Evolutionary conservation across 129 eudicot genomes (phyloP).

Genomic region (Centrapalus pauciflorus): DNA sequence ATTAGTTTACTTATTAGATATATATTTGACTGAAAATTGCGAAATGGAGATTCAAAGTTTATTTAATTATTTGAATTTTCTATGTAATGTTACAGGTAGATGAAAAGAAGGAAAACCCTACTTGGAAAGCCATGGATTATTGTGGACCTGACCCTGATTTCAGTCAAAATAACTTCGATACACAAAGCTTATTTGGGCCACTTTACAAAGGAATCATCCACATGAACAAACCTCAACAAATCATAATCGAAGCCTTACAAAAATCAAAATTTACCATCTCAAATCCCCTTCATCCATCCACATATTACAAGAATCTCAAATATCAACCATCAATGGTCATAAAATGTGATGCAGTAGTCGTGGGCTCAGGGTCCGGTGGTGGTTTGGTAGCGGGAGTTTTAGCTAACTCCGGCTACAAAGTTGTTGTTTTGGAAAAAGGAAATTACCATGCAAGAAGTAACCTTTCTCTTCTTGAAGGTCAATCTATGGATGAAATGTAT

Average conservation of each 20-base stretch:
- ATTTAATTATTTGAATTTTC: not conserved
- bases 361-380: slow-evolving; percentile 81
- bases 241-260: slow-evolving; percentile 26
- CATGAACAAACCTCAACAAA: slow-evolving; percentile 28
- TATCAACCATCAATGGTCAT: slow-evolving; percentile 32
- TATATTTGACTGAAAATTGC: too few relatives aligned
- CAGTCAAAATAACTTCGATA: not conserved
- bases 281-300: slow-evolving; percentile 6
- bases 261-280: slow-evolving; percentile 38
- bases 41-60: too few relatives aligned
- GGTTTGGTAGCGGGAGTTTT: slow-evolving; percentile 71
- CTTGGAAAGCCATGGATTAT: slow-evolving; percentile 75
- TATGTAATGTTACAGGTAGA: slow-evolving; percentile 40
- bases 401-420: slow-evolving; percentile 67
- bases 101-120: slow-evolving; percentile 52
- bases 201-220: slow-evolving; percentile 46
- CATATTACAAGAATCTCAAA: not conserved
- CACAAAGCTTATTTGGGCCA: slow-evolving; percentile 38
- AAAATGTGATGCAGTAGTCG: slow-evolving; percentile 67
- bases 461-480: slow-evolving; percentile 68
- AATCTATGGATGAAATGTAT: slow-evolving; percentile 67
- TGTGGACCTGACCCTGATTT: slow-evolving; percentile 62
- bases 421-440: slow-evolving; percentile 77
- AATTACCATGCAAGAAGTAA: slow-evolving; percentile 47
- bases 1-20: too few relatives aligned